Evolutionary conservation across 345 rosid genomes (phyloP).

Genomic region (Noccaea bulbosa): DNA sequence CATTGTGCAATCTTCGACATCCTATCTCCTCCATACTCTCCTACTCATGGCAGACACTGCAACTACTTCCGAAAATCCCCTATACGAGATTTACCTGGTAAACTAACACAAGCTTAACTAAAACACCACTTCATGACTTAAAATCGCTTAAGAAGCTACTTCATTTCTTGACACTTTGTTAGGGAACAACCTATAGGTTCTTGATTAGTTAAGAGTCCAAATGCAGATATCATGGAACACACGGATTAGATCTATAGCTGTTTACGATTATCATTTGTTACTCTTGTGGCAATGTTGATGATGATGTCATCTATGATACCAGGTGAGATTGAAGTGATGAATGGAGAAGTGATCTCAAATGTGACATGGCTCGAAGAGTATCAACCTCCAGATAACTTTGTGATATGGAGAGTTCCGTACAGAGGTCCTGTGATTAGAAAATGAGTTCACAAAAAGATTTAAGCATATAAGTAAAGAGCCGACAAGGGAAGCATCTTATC

Average conservation of each 20-base stretch:
- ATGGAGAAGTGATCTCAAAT: constrained; percentile 60
- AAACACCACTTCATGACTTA: constrained; percentile 9
- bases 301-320: constrained; percentile 13
- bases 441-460: constrained; percentile 41
- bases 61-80: constrained; percentile 65
- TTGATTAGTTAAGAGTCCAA: constrained; percentile 14
- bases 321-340: constrained; percentile 71
- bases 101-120: constrained; percentile 8
- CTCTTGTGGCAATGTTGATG: constrained; percentile 16
- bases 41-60: constrained; percentile 70
- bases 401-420: constrained; percentile 74
- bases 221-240: background rate
- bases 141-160: background rate
- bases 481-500: constrained; percentile 6
- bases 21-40: constrained; percentile 76
- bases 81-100: constrained; percentile 64
- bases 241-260: background rate
- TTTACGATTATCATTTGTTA: constrained; percentile 7
- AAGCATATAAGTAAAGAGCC: constrained; percentile 14
- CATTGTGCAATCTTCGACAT: constrained; percentile 85
- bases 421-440: constrained; percentile 81
- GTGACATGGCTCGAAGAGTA: constrained; percentile 87
- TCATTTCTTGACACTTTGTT: background rate
- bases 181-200: background rate
- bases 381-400: constrained; percentile 85